A percentile compares a stretch with the other conserved stretches of the same genome.
Conservation (phyloP, 2,329 filamentous ascomycete genomes). For the Bisporella sp. region DNA sequence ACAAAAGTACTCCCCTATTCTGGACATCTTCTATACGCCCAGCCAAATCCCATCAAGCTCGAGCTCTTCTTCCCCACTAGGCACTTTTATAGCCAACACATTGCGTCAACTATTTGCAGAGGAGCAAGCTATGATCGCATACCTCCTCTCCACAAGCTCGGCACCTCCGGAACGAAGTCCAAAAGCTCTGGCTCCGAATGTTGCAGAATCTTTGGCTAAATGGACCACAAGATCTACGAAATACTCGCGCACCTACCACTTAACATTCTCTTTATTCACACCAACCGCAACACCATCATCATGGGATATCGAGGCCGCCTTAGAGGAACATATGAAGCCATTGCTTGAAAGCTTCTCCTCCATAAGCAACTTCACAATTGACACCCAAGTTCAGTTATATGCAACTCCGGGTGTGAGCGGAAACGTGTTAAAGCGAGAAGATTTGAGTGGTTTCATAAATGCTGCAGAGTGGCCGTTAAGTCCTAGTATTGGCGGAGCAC, state of each 20-base stretch:
- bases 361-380: conserved; percentile 92
- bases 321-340: conserved; percentile 75
- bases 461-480: conserved; percentile 96
- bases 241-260: conserved; percentile 87
- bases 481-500: conserved; percentile 85
- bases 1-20: conserved; percentile 59
- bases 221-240: conserved; percentile 81
- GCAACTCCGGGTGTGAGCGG: conserved; percentile 59
- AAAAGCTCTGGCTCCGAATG: conserved; percentile 41
- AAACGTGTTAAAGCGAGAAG: conserved; percentile 69
- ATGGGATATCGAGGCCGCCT: conserved; percentile 83
- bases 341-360: conserved; percentile 70
- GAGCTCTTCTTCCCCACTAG: conserved; percentile 64
- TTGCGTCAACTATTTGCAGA: conserved; percentile 75
- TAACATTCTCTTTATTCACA: conserved; percentile 93
- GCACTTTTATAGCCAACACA: conserved; percentile 70
- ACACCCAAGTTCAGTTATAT: conserved; percentile 93
- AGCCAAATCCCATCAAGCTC: conserved; percentile 60
- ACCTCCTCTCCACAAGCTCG: conserved; percentile 57
- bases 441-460: conserved; percentile 92
- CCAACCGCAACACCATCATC: conserved; percentile 69
- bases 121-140: conserved; percentile 79
- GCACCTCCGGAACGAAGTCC: conserved; percentile 42
- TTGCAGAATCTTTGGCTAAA: conserved; percentile 51
- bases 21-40: conserved; percentile 72